Base-by-base conservation (phyloP, 2,329 filamentous ascomycete species). In the Chaetomium strumarium region DNA sequence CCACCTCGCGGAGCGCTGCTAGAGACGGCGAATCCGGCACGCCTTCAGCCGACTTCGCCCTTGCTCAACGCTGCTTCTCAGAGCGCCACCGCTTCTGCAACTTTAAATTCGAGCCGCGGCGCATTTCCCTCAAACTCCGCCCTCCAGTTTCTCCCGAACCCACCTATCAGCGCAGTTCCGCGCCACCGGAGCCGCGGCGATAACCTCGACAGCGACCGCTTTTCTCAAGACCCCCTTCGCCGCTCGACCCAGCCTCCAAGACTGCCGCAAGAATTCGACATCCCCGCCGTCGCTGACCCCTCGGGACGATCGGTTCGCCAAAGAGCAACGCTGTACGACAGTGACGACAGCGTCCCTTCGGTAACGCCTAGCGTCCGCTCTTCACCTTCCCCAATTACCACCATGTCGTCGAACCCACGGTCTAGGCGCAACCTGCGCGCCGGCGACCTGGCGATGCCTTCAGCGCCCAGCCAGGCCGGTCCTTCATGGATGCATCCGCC, bases 121-220 rank as follows among this genome's bases (percentile, higher is more conserved):
- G 30, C 38, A 14, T 31, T 48, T 29, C 19, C 51, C 17, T 45
- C 45, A 4, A 24, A 24, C 24, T 7, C 7, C 7, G 33, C 33
- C 5, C 33, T 34, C 11, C 33, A 11, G 13, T 34, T 34, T 5
- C 13, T 34, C 33, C 33, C 4, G 33, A 10, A 34, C 33, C 33
- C 33, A 34, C 33, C 34, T 17, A 17, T 46, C 13, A 44, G 29
- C 30, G 42, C 56, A 24, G 33, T 46, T 36, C 31, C 16, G 20
- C 44, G 33, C n/a, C 55, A 58, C 19, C 51, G 42, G 5, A 53
- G 53, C 33, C 58, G 53, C 46, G 55, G 56, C 55, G 49, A 57
- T n/a, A 53, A 34, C 37, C 57, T 43, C 30, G 40, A 57, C 8
- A 50, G 55, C 50, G 37, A 57, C 17, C 49, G 58, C 19, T 45